Evolutionary conservation across 2,329 filamentous ascomycete species (phyloP).

Genomic region (Cylindrodendrum hubeiense): DNA sequence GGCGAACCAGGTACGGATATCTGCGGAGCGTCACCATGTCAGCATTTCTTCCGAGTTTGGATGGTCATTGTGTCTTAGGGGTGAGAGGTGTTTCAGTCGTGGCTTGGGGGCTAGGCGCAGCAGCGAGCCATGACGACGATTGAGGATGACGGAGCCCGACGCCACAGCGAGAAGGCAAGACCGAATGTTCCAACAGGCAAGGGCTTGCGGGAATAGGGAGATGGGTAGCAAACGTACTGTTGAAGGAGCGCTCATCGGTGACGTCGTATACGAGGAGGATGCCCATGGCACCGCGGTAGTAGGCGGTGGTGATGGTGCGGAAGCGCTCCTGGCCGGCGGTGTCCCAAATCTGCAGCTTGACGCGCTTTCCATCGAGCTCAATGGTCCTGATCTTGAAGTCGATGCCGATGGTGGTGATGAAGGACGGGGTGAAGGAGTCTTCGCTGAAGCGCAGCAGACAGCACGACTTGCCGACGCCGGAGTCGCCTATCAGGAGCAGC

Average conservation of each 20-base stretch:
- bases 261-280: slow-evolving; percentile 98
- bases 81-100: background rate
- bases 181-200: background rate
- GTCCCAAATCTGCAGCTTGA: slow-evolving; percentile 99
- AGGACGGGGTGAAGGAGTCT: slow-evolving; percentile 96
- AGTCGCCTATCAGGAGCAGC: slow-evolving; percentile 95
- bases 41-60: slow-evolving; percentile 22
- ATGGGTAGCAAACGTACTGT: slow-evolving; percentile 73
- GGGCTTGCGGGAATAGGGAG: background rate
- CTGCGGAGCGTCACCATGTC: slow-evolving; percentile 59
- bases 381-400: slow-evolving; percentile 99
- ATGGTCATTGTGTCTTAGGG: background rate
- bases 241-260: slow-evolving; percentile 94
- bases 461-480: slow-evolving; percentile 96
- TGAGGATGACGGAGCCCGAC: slow-evolving; percentile 1
- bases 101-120: slow-evolving; percentile 4
- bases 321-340: slow-evolving; percentile 98
- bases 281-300: slow-evolving; percentile 98
- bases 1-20: slow-evolving; percentile 99
- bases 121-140: slow-evolving; percentile 3
- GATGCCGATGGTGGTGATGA: slow-evolving; percentile 99
- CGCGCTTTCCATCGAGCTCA: slow-evolving; percentile 97
- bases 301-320: slow-evolving; percentile 98
- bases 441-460: slow-evolving; percentile 96
- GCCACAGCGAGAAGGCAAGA: background rate